These are phyloP conservation scores for Leccinum subgranulosum DNA, from an alignment of 768 basidiomycete species.

Conservation along the genomic window DNA sequence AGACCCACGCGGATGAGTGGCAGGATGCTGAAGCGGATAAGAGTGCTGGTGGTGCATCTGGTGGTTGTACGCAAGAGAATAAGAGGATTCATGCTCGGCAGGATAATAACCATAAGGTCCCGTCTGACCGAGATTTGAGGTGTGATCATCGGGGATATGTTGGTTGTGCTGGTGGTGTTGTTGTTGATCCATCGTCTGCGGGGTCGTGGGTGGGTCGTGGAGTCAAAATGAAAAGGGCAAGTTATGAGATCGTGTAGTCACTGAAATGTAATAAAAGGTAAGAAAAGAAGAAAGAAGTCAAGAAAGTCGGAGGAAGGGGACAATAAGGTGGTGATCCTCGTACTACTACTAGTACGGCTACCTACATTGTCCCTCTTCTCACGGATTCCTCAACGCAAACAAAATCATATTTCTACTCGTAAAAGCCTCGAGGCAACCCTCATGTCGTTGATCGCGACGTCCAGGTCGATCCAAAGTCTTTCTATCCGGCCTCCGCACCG, in stretches of 20 bases:
- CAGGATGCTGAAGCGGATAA: slow-evolving; percentile 57
- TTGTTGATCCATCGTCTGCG: slow-evolving; percentile 41
- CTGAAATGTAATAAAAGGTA: slow-evolving; percentile 31
- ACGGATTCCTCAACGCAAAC: slow-evolving; percentile 12
- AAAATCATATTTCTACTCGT: neutral
- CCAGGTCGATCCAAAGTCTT: slow-evolving; percentile 1
- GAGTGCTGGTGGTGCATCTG: slow-evolving; percentile 42
- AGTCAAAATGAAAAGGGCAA: slow-evolving; percentile 35
- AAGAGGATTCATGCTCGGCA: slow-evolving; percentile 53
- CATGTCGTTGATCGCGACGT: slow-evolving; percentile 13
- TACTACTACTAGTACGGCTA: slow-evolving; percentile 15
- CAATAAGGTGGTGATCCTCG: slow-evolving; percentile 28
- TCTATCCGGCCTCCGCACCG: slow-evolving; percentile 3
- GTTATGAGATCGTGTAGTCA: slow-evolving; percentile 28
- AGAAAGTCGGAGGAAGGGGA: slow-evolving; percentile 24
- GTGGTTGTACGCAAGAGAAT: slow-evolving; percentile 50
- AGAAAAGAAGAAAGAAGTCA: slow-evolving; percentile 33
- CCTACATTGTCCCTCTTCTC: slow-evolving; percentile 20
- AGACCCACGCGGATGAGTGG: slow-evolving; percentile 72
- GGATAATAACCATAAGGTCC: slow-evolving; percentile 50
- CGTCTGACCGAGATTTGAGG: slow-evolving; percentile 37
- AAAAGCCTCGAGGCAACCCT: slow-evolving; percentile 27
- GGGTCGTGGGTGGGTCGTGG: slow-evolving; percentile 33
- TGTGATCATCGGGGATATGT: slow-evolving; percentile 49
- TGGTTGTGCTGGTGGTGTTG: slow-evolving; percentile 41